A percentile compares a stretch with the other conserved stretches of the same genome.
Conservation (phyloP, 129 eudicot species). For the Calendula officinalis region DNA sequence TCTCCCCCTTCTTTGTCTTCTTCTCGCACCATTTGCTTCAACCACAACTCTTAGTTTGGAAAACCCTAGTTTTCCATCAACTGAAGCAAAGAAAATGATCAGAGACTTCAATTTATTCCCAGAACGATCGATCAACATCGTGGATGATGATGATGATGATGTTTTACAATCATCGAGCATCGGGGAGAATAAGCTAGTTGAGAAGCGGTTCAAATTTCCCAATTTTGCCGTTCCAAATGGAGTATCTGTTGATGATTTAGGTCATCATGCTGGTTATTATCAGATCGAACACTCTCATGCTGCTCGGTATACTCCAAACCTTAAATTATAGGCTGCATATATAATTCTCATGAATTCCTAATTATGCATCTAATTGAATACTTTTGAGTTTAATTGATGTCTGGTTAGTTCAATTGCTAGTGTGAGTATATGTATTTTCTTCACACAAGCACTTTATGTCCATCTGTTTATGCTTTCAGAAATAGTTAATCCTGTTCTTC, state of each 20-base stretch:
- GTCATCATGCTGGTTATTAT: conserved; percentile 92
- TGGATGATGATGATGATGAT: conserved; percentile 26
- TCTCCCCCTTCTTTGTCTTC: conserved; percentile 25
- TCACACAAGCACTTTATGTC: not conserved
- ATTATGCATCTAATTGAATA: too few relatives aligned
- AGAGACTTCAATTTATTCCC: conserved; percentile 76
- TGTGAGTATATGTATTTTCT: too few relatives aligned
- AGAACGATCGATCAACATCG: conserved; percentile 45
- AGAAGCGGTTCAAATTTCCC: conserved; percentile 59
- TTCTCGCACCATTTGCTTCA: conserved; percentile 27
- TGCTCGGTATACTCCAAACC: conserved; percentile 45
- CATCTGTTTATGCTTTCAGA: not conserved
- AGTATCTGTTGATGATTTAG: conserved; percentile 58
- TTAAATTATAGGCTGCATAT: not conserved
- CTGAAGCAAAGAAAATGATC: conserved; percentile 56
- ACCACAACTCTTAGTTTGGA: conserved; percentile 36
- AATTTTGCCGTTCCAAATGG: conserved; percentile 41
- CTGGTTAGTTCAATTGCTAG: too few relatives aligned
- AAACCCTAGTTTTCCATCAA: conserved; percentile 35
- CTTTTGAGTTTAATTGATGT: too few relatives aligned
- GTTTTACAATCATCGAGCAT: conserved; percentile 3
- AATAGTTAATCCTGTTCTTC: not conserved
- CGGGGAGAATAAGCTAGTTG: conserved; percentile 49
- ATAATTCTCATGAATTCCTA: not conserved
- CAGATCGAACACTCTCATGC: conserved; percentile 72